Percentiles rank a stretch among this genome's conserved stretches.
Conservation (phyloP, 2,329 filamentous ascomycete species). For the Acrodontium crateriforme region DNA sequence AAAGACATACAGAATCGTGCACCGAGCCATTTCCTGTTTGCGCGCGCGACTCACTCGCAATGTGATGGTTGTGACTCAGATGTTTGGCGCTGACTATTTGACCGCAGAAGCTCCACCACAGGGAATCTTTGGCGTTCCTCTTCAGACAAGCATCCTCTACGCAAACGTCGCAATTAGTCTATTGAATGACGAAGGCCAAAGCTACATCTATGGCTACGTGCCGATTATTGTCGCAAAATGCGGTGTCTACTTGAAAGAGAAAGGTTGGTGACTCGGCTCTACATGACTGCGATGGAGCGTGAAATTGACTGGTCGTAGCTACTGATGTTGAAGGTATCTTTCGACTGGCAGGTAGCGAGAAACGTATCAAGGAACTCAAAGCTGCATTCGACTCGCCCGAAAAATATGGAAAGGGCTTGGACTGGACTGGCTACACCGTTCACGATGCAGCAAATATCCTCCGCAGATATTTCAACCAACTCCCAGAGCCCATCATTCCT, state of each 20-base stretch:
- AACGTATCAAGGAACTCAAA: constrained; percentile 94
- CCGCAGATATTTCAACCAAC: constrained; percentile 84
- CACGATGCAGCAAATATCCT: constrained; percentile 97
- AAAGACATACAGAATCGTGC: background rate
- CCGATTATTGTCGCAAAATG: constrained; percentile 98
- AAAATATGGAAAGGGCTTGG: constrained; percentile 87
- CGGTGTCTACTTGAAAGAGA: constrained; percentile 93
- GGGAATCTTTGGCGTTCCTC: constrained; percentile 87
- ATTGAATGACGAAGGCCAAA: constrained; percentile 80
- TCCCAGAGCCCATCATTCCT: constrained; percentile 93
- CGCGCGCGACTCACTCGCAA: background rate
- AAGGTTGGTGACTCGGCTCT: constrained; percentile 48
- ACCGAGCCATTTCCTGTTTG: background rate
- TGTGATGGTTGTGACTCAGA: constrained; percentile 1
- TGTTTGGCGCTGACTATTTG: constrained; percentile 1
- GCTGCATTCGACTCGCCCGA: constrained; percentile 86
- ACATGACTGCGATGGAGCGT: constrained; percentile 1
- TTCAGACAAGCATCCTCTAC: constrained; percentile 90
- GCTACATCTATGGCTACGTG: constrained; percentile 97
- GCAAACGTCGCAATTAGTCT: constrained; percentile 97
- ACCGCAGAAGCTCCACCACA: constrained; percentile 29
- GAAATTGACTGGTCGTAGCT: constrained; percentile 39
- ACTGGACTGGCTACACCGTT: constrained; percentile 96
- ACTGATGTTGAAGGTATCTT: constrained; percentile 95
- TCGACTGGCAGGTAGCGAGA: constrained; percentile 86